Percentiles rank a stretch among this genome's conserved stretches.
These are phyloP conservation scores for Aegilops sharonensis DNA, from an alignment of 176 grass and related monocot species.

Conservation along the genomic window DNA sequence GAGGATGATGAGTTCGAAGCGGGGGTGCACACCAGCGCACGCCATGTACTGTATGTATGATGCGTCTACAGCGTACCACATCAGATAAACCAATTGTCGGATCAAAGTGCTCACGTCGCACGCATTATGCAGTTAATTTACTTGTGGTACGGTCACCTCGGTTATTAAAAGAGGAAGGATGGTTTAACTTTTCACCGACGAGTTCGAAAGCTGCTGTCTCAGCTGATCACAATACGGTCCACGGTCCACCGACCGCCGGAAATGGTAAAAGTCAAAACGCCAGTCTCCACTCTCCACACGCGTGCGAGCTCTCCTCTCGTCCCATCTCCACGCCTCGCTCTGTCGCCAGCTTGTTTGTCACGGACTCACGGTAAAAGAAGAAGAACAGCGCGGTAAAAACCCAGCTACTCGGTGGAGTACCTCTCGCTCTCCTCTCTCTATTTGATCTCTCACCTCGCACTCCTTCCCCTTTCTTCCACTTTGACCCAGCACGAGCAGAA, in stretches of 20 bases:
- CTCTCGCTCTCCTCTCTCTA: background rate
- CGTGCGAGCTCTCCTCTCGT: too few species aligned
- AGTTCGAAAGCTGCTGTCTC: background rate
- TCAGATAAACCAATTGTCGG: too few species aligned
- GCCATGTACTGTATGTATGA: too few species aligned
- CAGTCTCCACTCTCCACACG: constrained; percentile 8
- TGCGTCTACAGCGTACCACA: too few species aligned
- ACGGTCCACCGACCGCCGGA: background rate
- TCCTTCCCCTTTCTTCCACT: background rate
- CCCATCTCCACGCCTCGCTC: too few species aligned
- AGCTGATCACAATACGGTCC: background rate
- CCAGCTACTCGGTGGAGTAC: too few species aligned
- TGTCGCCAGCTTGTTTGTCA: background rate
- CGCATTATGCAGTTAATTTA: too few species aligned
- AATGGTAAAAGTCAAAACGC: constrained; percentile 48
- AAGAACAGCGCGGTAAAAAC: background rate
- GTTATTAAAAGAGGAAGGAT: background rate
- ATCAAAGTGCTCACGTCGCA: background rate
- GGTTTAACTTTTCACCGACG: background rate
- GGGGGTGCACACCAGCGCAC: too few species aligned
- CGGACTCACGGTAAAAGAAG: background rate
- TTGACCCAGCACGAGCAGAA: background rate
- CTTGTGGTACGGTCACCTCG: background rate
- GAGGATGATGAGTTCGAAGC: too few species aligned
- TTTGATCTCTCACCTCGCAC: background rate